phyloP scores from a whole-genome alignment of 129 eudicot genomes.

The Smallanthus sonchifolius region DNA sequence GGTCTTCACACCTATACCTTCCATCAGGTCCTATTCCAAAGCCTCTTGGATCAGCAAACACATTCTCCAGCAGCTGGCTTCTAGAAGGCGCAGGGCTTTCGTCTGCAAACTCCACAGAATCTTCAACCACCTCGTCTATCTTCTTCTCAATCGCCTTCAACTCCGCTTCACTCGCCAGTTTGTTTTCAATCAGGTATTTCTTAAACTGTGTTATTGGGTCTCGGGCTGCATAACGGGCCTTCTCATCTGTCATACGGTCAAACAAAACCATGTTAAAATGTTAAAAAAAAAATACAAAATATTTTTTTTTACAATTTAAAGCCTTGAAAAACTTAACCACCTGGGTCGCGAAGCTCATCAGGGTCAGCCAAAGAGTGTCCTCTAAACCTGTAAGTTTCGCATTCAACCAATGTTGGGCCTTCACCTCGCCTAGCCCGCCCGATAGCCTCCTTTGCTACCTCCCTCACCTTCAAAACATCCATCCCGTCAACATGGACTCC shows the following conservation, averaged over 20 bases:
- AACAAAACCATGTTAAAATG: neutral
- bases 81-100: slow-evolving; percentile 28
- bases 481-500: slow-evolving; percentile 29
- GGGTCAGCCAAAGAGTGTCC: slow-evolving; percentile 35
- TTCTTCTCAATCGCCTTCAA: slow-evolving; percentile 26
- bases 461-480: slow-evolving; percentile 32
- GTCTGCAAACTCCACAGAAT: slow-evolving; percentile 25
- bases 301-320: neutral
- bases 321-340: neutral
- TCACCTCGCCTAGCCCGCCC: slow-evolving; percentile 28
- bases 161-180: slow-evolving; percentile 23
- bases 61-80: slow-evolving; percentile 28
- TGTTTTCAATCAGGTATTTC: slow-evolving; percentile 18
- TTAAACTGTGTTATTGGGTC: slow-evolving; percentile 25
- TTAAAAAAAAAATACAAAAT: neutral
- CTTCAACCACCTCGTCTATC: slow-evolving; percentile 26
- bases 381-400: slow-evolving; percentile 28
- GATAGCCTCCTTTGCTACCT: slow-evolving; percentile 26
- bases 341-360: slow-evolving; percentile 32
- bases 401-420: slow-evolving; percentile 28
- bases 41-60: slow-evolving; percentile 31
- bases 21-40: slow-evolving; percentile 32
- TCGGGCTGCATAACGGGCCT: slow-evolving; percentile 26
- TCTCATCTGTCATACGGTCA: slow-evolving; percentile 17
- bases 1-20: slow-evolving; percentile 26